These are phyloP conservation scores for Lotmaria passim DNA, from an alignment of 208 protist species.

Conservation along the genomic window DNA sequence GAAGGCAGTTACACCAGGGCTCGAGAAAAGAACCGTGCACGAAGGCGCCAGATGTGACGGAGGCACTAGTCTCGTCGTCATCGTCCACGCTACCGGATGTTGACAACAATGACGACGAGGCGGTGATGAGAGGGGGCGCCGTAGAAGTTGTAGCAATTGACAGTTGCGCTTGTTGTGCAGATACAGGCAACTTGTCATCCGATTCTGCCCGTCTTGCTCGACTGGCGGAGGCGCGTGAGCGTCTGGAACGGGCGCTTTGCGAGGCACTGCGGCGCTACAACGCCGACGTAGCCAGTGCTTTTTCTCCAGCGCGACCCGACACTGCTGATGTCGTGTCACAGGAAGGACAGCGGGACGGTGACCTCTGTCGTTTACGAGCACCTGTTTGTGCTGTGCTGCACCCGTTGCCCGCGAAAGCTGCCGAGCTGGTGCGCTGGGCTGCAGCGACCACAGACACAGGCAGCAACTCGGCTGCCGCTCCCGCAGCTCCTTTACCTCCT, in stretches of 20 bases:
- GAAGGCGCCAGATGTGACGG: too few relatives aligned
- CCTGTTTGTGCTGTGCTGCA: slow-evolving; percentile 17
- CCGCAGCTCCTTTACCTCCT: neutral
- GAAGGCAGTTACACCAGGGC: neutral
- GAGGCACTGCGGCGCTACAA: slow-evolving; percentile 23
- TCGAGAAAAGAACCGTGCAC: neutral
- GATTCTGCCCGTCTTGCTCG: neutral
- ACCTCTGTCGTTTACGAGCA: neutral
- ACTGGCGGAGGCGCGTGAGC: slow-evolving; percentile 7
- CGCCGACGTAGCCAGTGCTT: slow-evolving; percentile 2
- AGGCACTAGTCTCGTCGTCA: too few relatives aligned
- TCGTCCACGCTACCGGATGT: too few relatives aligned
- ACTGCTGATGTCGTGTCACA: neutral
- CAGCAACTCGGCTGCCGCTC: too few relatives aligned
- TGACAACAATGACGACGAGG: too few relatives aligned
- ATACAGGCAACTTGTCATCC: neutral
- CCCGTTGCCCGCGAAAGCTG: neutral
- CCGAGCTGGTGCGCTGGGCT: neutral
- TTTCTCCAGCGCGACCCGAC: neutral
- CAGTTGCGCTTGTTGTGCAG: neutral
- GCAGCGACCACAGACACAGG: neutral
- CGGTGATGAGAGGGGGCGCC: too few relatives aligned
- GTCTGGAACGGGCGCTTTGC: slow-evolving; percentile 13
- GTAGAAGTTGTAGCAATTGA: neutral
- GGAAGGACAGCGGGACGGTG: neutral